Evolutionary conservation across 2,329 filamentous ascomycete genomes (phyloP).

Genomic region (Aspergillus neoniger): DNA sequence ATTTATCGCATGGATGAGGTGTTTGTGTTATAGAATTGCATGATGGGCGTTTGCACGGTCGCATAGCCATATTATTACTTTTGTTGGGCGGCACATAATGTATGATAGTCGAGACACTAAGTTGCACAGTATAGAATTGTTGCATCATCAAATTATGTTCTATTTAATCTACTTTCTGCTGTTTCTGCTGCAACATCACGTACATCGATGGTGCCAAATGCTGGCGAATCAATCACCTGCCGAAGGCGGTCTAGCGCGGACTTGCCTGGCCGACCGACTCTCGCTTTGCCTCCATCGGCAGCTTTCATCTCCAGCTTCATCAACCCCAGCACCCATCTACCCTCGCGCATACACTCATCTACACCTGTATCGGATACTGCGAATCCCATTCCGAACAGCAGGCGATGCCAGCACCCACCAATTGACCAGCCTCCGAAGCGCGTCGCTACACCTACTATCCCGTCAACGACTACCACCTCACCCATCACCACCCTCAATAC

Average conservation of each 20-base stretch:
- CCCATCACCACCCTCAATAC: neutral
- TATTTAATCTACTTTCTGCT: neutral
- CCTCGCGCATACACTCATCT: neutral
- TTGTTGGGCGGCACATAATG: neutral
- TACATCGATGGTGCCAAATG: too few species aligned
- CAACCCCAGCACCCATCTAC: neutral
- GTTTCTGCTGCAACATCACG: neutral
- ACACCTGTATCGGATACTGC: neutral
- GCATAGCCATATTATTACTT: conserved; percentile 5
- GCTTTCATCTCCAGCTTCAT: conserved; percentile 1
- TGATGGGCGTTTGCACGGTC: conserved; percentile 9
- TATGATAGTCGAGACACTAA: neutral
- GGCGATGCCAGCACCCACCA: neutral
- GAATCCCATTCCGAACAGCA: too few species aligned
- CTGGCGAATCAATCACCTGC: neutral
- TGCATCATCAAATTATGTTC: too few species aligned
- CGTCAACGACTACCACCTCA: neutral
- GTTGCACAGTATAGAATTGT: neutral
- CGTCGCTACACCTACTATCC: neutral
- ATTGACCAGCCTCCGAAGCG: neutral
- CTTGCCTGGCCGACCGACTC: neutral
- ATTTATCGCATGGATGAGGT: conserved; percentile 11
- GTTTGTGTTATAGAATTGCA: conserved; percentile 7
- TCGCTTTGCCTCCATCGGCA: neutral
- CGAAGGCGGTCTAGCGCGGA: neutral